phyloP scores from a whole-genome alignment of 2,329 filamentous ascomycete species.

The Claviceps sp. region DNA sequence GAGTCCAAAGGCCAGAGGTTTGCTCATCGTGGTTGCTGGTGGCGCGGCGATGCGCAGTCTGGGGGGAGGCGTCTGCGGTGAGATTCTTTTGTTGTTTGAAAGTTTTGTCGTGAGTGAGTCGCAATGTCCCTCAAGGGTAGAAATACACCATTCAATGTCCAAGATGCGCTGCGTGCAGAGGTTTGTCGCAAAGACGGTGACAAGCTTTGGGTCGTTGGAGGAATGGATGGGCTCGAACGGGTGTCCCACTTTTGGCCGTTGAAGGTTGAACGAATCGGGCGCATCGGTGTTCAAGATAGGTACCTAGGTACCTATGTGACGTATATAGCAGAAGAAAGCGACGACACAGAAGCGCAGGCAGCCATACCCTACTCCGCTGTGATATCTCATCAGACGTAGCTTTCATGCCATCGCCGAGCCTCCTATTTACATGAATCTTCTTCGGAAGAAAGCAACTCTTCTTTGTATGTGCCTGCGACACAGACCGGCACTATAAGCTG shows the following conservation, averaged over 20 bases:
- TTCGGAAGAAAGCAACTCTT: not conserved
- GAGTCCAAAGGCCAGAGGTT: slow-evolving; percentile 41
- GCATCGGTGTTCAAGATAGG: not conserved
- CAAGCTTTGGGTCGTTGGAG: not conserved
- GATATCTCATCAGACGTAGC: no score
- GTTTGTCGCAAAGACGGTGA: not conserved
- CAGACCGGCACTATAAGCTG: not conserved
- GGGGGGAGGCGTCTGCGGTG: no score
- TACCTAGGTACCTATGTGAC: no score
- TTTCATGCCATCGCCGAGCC: no score
- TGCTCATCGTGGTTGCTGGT: slow-evolving; percentile 26
- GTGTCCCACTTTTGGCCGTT: not conserved
- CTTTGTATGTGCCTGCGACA: not conserved
- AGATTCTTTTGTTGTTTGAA: not conserved
- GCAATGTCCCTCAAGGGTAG: not conserved
- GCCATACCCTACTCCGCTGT: no score
- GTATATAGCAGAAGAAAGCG: no score
- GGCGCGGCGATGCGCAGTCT: not conserved
- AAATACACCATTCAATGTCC: not conserved
- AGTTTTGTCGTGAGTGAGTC: not conserved
- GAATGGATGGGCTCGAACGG: no score
- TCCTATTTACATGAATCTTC: no score
- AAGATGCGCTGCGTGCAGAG: not conserved
- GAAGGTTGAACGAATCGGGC: not conserved
- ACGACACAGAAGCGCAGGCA: no score